Evolutionary conservation across 345 rosid species (phyloP).

Genomic region (Syzygium aqueum): DNA sequence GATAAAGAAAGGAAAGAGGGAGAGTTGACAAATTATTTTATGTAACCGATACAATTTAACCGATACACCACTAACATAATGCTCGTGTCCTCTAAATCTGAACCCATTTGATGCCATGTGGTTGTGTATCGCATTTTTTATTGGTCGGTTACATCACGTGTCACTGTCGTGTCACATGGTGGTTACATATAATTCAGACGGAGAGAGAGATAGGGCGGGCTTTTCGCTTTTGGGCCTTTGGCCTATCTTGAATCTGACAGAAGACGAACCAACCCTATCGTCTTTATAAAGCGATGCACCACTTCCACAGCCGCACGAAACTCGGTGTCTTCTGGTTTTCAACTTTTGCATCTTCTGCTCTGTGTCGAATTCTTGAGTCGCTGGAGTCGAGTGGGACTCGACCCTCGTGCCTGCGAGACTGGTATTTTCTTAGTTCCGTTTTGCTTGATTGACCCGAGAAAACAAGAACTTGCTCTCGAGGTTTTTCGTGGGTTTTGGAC

Average conservation of each 20-base stretch:
- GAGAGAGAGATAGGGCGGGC: not conserved
- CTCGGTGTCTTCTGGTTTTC: not conserved
- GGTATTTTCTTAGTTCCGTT: not conserved
- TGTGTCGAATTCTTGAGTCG: not conserved
- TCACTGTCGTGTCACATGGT: rapidly evolving
- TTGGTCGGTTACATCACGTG: rapidly evolving
- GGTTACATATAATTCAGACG: not conserved
- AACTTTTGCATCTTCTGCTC: not conserved
- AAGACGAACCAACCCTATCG: not conserved
- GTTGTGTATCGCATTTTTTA: not conserved
- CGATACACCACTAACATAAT: too few species aligned
- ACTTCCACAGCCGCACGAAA: rapidly evolving
- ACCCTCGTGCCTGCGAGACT: not conserved
- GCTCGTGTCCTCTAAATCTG: not conserved
- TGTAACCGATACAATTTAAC: too few species aligned
- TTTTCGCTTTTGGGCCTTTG: not conserved
- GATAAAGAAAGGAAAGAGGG: not conserved
- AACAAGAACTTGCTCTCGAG: not conserved
- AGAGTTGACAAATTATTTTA: not conserved
- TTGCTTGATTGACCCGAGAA: not conserved
- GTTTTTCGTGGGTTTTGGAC: not conserved
- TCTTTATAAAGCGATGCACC: not conserved
- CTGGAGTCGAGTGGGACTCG: not conserved
- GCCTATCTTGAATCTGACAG: not conserved
- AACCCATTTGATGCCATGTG: not conserved